A percentile compares a stretch with the other conserved stretches of the same genome.
These are phyloP conservation scores for Ganoderma sinense DNA, from an alignment of 1,284 basidiomycete genomes.

Conservation along the genomic window DNA sequence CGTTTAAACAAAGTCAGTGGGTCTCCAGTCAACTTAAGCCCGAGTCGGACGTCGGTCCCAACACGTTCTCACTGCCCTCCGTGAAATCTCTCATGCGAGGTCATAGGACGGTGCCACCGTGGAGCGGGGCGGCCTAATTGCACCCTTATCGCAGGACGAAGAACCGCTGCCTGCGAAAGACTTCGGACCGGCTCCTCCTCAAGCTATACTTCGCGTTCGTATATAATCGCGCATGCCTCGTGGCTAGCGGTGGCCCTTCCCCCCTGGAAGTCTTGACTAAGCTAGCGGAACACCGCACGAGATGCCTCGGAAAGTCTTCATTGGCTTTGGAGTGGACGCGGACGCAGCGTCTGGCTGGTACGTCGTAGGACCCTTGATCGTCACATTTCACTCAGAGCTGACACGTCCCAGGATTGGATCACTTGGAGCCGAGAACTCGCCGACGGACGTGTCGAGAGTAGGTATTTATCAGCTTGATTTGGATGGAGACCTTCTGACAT, in stretches of 20 bases:
- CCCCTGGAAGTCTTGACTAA: no score
- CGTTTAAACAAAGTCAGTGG: no score
- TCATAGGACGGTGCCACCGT: neutral
- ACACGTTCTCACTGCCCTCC: neutral
- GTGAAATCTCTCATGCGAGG: neutral
- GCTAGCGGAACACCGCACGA: neutral
- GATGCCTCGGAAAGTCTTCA: conserved; percentile 41
- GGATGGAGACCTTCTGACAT: conserved; percentile 10
- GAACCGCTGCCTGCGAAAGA: neutral
- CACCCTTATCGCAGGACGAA: neutral
- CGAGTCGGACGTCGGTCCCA: neutral
- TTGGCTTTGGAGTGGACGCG: conserved; percentile 44
- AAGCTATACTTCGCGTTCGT: no score
- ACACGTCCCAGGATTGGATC: conserved; percentile 61
- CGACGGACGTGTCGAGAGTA: conserved; percentile 68
- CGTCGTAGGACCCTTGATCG: neutral
- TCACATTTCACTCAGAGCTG: neutral
- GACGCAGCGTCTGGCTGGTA: conserved; percentile 44
- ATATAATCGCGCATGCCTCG: neutral
- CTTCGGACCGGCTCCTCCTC: neutral
- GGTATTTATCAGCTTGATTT: neutral
- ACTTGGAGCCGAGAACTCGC: conserved; percentile 73
- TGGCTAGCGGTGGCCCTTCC: neutral
- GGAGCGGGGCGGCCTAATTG: neutral
- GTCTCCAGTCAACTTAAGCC: no score